Evolutionary conservation across 352 stramenopile species (phyloP), one percentile per base, ranked within the genome.

Genomic region (Plasmopara muralis): DNA sequence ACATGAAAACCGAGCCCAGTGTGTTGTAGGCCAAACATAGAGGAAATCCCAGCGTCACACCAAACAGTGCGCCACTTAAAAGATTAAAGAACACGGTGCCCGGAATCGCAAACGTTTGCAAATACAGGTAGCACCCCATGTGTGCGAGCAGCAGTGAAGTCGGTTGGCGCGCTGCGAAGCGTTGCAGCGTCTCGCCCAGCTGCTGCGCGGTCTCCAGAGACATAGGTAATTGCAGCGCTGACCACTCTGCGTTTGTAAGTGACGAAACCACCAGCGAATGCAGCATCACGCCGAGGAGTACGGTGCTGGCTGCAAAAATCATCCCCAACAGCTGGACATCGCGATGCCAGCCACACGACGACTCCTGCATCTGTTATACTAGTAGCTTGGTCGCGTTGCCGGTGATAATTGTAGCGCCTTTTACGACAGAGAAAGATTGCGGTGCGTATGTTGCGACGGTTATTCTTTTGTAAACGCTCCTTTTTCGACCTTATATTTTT

Each of bases 51-150:
- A 74, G 42, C n/a, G 63, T 52, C 28, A 91, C 62, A 37, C 81
- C 81, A 46, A 89, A 88, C 38, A 91, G 57, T 40, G 81, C 81
- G 5, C 81, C 81, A 25, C 75, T 76, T 20, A 91, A 60, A 14
- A 91, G 53, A 42, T 91, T 91, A 57, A 91, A 83, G 50, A 91
- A 91, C 28, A 91, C 66, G 0, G 77, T 91, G 39, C 81, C 81
- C 0, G 81, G 81, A 45, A 91, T 91, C 43, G 77, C 77, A 49
- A 87, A 91, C 25, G 72, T 88, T 62, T 91, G 81, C 45, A 89
- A 47, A 53, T 85, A 91, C 48, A 91, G 38, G 57, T 91, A 89
- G 55, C 70, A 85, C 40, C 66, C 68, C 62, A 74, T 82, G 64
- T 91, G 81, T 15, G 76, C 78, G 12, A 88, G 48, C 40, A 89